Evolutionary conservation across 345 rosid genomes (phyloP), one percentile per base, ranked within the genome.

Genomic region (Citrus australasica): DNA sequence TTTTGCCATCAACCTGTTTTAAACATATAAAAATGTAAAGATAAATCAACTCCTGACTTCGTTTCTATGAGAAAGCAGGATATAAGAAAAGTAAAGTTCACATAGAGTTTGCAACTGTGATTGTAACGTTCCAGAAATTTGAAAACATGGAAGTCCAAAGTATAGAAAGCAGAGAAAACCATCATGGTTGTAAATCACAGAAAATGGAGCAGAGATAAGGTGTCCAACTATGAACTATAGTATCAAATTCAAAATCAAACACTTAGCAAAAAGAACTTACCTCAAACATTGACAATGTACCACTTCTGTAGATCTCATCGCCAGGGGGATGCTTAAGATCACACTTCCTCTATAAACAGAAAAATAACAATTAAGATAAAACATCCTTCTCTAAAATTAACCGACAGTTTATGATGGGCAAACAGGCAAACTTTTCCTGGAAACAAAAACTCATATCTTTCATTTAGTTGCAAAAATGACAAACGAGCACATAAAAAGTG

Each of bases 261-360:
- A 22, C 7, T 42, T 33, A 37, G 76, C 21, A 2, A 33, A 35
- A 68, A 70, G 3, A 46, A 59, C 79, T 81, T 84, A 94, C 98
- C 98, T 97, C 98, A 88, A 97, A 97, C 99, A 97, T 97, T 70
- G 99, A 97, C 82, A 97, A 78, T 10, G 98, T 97, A 79, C 98
- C 97, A 71, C 99, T 85, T 82, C 99, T 89, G 76, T 97, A 97
- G 78, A 97, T 97, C 89, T 94, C 99, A 83, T 97, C 99, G 27
- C 98, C 99, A 71, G 99, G 99, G 22, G 98, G 99, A 75, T 97
- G 97, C 88, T 97, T 94, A 68, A 94, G 88, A 87, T 96, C 99
- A 82, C 99, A 95, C 85, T 95, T 95, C 83, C 83, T 92, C 98
- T 94, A 78, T 27, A 64, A 32, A 59, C 22, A 51, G 32, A 46